phyloP scores from a whole-genome alignment of 352 stramenopile genomes.

The Blastocystis sp. region DNA sequence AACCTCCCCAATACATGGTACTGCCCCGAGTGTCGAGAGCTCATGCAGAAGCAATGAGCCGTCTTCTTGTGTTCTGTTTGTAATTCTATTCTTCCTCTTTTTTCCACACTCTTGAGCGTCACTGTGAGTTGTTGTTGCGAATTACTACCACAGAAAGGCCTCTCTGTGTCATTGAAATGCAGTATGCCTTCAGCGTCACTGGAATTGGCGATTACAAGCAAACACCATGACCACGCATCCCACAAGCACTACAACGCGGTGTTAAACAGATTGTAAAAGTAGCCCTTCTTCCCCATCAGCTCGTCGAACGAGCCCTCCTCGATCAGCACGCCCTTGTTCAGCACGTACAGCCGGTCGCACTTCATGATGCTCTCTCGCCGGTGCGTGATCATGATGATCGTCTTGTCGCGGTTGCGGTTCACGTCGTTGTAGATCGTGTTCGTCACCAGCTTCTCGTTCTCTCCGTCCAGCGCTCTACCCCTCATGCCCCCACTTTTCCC shows the following conservation, averaged over 20 bases:
- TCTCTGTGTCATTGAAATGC: background rate
- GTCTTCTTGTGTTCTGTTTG: background rate
- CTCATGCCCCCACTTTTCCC: background rate
- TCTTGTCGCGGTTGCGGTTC: slow-evolving; percentile 62
- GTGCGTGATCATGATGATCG: slow-evolving; percentile 68
- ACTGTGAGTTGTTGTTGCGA: background rate
- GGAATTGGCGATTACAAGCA: background rate
- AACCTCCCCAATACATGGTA: slow-evolving; percentile 38
- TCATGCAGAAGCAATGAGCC: background rate
- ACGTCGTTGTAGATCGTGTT: slow-evolving; percentile 61
- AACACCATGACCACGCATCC: background rate
- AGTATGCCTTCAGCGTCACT: background rate
- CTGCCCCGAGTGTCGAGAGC: slow-evolving; percentile 45
- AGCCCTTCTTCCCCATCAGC: slow-evolving; percentile 60
- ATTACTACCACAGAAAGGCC: background rate
- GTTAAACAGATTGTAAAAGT: slow-evolving; percentile 68
- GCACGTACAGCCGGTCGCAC: slow-evolving; percentile 56
- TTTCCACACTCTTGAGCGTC: background rate
- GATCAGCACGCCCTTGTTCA: slow-evolving; percentile 53
- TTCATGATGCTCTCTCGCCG: slow-evolving; percentile 56
- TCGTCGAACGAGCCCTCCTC: slow-evolving; percentile 51
- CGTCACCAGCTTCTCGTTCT: slow-evolving; percentile 62
- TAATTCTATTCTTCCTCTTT: background rate
- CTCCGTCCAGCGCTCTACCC: slow-evolving; percentile 43
- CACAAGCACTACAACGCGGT: slow-evolving; percentile 40